Evolutionary conservation across 139 green algal species (phyloP), one percentile per base, ranked within the genome.

Genomic region (Haematococcus lacustris): DNA sequence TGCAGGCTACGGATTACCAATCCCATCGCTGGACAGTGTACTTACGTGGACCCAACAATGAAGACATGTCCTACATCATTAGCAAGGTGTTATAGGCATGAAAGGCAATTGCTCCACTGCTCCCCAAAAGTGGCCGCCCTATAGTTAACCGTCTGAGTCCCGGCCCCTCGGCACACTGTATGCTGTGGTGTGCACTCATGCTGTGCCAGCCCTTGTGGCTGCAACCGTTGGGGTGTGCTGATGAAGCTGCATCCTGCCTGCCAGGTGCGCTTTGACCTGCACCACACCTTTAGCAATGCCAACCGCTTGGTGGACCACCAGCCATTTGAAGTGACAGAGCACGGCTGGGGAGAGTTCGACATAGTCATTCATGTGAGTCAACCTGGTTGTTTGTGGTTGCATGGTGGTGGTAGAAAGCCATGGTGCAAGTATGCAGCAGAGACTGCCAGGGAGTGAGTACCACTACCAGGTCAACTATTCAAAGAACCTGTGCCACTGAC

Each of bases 281-380:
- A 98, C 75, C 77, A 87, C 3, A 91, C 73, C 21, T 98, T 98
- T 76, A 53, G 76, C 2, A 90, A 94, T 41, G 87, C 93, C 3
- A 66, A 85, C 37, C 80, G 93, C 0, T 62, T 82, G 3, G 51
- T 93, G 1, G 68, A 85, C 4, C 17, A 65, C 32, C 80, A 83
- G 53, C 87, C 88, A 0, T 93, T 84, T 53, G 82, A 93, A 72
- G 71, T 89, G n/a, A 94, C 83, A 32, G 94, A 98, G 77, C 82
- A 74, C 34, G 94, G 94, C 21, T 98, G 94, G 94, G 94, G 94
- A 47, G 94, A 98, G 83, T 98, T 98, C 77, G 93, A 98, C 62
- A 96, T 97, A 62, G 71, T 68, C 23, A 73, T 93, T 17, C 70
- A 77, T 79, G 86, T 95, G 68, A 79, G 83, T 41, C n/a, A n/a